Evolutionary conservation across 1,139 yeast genomes (phyloP).

Genomic region (Sugiyamaella pinicola): DNA sequence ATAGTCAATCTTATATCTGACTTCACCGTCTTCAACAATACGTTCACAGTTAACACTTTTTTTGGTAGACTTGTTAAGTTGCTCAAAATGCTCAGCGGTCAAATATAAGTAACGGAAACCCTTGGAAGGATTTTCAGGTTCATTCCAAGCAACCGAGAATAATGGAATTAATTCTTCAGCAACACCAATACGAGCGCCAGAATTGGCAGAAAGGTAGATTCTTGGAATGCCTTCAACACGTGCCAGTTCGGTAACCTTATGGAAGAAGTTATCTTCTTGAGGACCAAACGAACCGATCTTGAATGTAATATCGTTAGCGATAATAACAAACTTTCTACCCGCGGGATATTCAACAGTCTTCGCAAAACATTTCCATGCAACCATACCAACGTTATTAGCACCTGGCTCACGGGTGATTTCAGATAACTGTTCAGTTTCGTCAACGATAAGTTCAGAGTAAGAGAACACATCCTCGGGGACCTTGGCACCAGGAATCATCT

Average conservation of each 20-base stretch:
- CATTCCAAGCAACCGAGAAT: conserved; percentile 93
- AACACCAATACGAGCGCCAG: conserved; percentile 98
- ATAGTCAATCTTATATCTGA: conserved; percentile 75
- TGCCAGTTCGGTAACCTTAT: conserved; percentile 90
- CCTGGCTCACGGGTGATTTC: conserved; percentile 96
- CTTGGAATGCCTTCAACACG: conserved; percentile 91
- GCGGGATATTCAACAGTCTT: conserved; percentile 97
- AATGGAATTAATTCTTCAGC: conserved; percentile 93
- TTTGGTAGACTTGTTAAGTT: conserved; percentile 57
- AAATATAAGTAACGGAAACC: conserved; percentile 91
- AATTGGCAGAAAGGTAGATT: conserved; percentile 92
- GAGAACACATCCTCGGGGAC: conserved; percentile 78
- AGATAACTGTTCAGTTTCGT: conserved; percentile 67
- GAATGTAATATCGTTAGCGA: conserved; percentile 95
- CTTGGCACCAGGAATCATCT: conserved; percentile 52
- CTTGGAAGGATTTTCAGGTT: conserved; percentile 67
- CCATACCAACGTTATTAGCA: conserved; percentile 95
- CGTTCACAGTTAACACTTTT: conserved; percentile 71
- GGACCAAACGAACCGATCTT: conserved; percentile 99
- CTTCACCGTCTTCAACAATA: conserved; percentile 81
- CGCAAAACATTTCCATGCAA: conserved; percentile 86
- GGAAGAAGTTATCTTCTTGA: conserved; percentile 88
- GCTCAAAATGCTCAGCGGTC: conserved; percentile 64
- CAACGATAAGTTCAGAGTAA: conserved; percentile 79
- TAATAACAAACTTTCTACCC: conserved; percentile 88